phyloP scores from a whole-genome alignment of 2,329 filamentous ascomycete genomes.

The Monilinia polystroma region DNA sequence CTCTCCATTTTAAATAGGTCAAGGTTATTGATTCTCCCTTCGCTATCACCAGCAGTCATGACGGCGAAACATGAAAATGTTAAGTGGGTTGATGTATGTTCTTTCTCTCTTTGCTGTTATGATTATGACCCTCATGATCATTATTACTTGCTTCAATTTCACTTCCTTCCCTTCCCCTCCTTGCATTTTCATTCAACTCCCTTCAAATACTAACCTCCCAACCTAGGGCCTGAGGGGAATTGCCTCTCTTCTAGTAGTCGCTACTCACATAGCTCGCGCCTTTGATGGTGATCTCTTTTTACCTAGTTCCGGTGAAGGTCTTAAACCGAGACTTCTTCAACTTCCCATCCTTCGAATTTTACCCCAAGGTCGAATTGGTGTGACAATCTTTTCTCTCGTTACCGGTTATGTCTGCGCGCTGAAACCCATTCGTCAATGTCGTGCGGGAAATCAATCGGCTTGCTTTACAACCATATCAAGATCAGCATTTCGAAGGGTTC shows the following conservation, averaged over 20 bases:
- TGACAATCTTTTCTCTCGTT: conserved; percentile 65
- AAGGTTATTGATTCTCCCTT: not conserved
- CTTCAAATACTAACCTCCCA: conserved; percentile 13
- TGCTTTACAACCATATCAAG: conserved; percentile 55
- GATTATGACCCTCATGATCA: too few species aligned
- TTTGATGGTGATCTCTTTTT: conserved; percentile 53
- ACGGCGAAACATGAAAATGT: conserved; percentile 46
- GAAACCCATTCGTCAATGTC: conserved; percentile 57
- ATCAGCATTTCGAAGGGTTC: conserved; percentile 58
- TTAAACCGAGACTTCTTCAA: conserved; percentile 53
- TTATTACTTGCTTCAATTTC: too few species aligned
- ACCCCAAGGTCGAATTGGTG: conserved; percentile 61
- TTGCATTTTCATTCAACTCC: conserved; percentile 5
- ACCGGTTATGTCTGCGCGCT: conserved; percentile 64
- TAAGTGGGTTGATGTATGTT: conserved; percentile 60
- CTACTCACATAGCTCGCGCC: conserved; percentile 53
- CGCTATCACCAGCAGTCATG: conserved; percentile 31
- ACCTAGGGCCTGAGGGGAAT: conserved; percentile 55
- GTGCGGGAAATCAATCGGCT: conserved; percentile 52
- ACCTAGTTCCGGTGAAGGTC: conserved; percentile 47
- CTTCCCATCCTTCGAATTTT: conserved; percentile 58
- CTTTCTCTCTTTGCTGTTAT: not conserved
- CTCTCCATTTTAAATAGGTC: not conserved
- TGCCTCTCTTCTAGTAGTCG: conserved; percentile 54
- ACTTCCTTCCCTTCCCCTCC: not conserved